Base-by-base conservation (phyloP, 257 asterid genomes). In the Ilex aquifolium region DNA sequence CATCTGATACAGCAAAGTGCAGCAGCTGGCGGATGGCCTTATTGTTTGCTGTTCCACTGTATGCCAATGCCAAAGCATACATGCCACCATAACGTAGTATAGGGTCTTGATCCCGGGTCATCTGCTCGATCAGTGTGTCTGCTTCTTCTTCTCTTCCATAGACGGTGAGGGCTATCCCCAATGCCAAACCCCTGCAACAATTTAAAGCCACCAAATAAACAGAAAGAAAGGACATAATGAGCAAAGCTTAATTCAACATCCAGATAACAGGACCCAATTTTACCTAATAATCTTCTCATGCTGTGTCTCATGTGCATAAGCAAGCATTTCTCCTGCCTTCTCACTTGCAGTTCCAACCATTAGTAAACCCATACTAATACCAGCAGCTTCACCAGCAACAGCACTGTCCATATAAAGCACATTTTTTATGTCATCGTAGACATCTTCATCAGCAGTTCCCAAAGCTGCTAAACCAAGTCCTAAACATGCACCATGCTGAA, bases 311-410 rank as follows among this genome's bases (percentile, higher is more conserved):
- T 93, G 99, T 0, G 99, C 96, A 81, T 93, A 93, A 66, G 93
- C 90, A 72, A 93, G 94, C 97, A 93, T 89, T 78, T 93, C 99
- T 31, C 68, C 77, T 52, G 97, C 97, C 82, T 84, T 93, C 74
- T 90, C 97, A 65, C 92, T 87, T 29, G 95, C 97, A 67, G 95
- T 93, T 73, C 99, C 99, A 78, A 87, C 99, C 99, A 90, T 83
- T 67, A 93, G 76, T 58, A 93, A 70, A 56, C 99, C 99, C 99
- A 93, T 85, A 72, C 97, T 85, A 52, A 93, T 87, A 32, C 99
- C 99, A 63, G 99, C 97, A 70, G 97, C 99, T 78, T 93, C 99
- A 62, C 99, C 96, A 40, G 99, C 95, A 74, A 93, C 97, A 36
- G 99, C 99, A 84, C 95, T 90, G 81, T 93, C 99, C 13, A 95